Evolutionary conservation across 257 asterid species (phyloP).

Genomic region (Solanum clarkiae): DNA sequence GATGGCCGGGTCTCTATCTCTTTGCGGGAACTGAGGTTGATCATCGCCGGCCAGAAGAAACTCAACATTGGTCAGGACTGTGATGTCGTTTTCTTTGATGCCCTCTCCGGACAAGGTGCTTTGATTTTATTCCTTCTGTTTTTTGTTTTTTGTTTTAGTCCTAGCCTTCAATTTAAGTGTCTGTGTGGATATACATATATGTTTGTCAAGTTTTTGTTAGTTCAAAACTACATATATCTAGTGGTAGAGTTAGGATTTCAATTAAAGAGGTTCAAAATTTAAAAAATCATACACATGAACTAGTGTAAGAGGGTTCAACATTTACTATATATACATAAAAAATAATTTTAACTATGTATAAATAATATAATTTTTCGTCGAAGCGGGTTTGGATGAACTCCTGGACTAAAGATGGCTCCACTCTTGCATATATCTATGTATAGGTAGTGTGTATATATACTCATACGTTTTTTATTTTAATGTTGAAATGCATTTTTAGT

Average conservation of each 20-base stretch:
- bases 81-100: slow-evolving; percentile 68
- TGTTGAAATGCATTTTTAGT: neutral
- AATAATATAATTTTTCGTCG: too few species aligned
- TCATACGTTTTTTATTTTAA: neutral
- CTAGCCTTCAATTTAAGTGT: neutral
- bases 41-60: slow-evolving; percentile 29
- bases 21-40: slow-evolving; percentile 36
- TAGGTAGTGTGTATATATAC: neutral
- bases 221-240: neutral
- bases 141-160: neutral
- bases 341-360: too few species aligned
- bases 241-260: too few species aligned
- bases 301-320: too few species aligned
- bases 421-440: neutral
- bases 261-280: too few species aligned
- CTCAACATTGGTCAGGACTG: slow-evolving; percentile 47
- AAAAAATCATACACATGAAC: too few species aligned
- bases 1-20: slow-evolving; percentile 47
- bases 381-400: too few species aligned
- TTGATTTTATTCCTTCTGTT: neutral
- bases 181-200: neutral
- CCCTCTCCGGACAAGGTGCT: slow-evolving; percentile 53
- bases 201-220: neutral
- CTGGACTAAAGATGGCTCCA: too few species aligned
- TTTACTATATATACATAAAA: too few species aligned